Base-by-base conservation (phyloP, 805 yeast genomes). In the Candida fluviatilis region DNA sequence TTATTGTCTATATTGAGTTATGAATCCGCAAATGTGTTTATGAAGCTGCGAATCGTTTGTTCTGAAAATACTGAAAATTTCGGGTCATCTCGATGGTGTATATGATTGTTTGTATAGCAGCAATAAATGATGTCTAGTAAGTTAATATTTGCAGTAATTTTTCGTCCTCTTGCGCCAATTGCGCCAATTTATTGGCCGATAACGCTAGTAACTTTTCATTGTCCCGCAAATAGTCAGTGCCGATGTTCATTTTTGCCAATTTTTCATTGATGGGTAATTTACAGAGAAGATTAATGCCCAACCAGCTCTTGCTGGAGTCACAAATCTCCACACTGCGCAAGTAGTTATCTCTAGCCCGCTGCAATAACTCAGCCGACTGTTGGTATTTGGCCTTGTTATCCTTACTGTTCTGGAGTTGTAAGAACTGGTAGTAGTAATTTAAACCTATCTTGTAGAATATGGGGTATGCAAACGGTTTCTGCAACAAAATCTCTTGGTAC, bases 311-410 rank as follows among this genome's bases (percentile, higher is more conserved):
- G 15, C 75, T 60, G 55, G 77, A 84, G 23, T 69, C 65, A 32
- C 82, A 80, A 27, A 90, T 66, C 58, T 93, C 98, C 4, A 88
- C 80, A 6, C 89, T 63, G 47, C 95, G 75, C 38, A 82, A 61
- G 46, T 76, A 84, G 51, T 78, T 73, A 48, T 80, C 54, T 32
- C 72, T 47, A 7, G 71, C 52, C 31, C 58, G 52, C 16, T 37
- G 47, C 32, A 68, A 45, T 4, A 50, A 36, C 2, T 48, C 51
- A 23, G 56, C 27, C 32, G 48, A 46, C 38, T 58, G 66, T 33
- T 54, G 38, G 13, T 58, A 35, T 32, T 57, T 58, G 16, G 64
- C 68, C 45, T 62, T 59, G 38, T 54, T 56, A 18, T 54, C 58
- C 14, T 23, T 35, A 21, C 49, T 51, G 10, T 35, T 35, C 4